Evolutionary conservation across 1,284 basidiomycete genomes (phyloP).

Genomic region (Apiotrichum veenhuisii): DNA sequence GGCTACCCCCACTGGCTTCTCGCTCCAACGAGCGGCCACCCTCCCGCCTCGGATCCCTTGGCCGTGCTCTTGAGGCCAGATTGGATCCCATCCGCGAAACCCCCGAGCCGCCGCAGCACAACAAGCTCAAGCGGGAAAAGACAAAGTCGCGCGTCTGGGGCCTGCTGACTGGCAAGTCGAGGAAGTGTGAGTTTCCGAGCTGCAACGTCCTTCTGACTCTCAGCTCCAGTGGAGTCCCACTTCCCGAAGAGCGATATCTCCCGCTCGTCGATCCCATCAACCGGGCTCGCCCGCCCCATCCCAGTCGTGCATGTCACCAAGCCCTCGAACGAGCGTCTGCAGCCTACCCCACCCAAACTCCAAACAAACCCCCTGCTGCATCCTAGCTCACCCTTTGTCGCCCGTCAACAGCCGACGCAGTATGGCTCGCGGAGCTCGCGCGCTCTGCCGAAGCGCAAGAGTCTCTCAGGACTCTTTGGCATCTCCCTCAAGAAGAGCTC

Average conservation of each 20-base stretch:
- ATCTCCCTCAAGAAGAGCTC: conserved; percentile 24
- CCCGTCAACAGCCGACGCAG: not conserved
- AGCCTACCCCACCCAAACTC: not conserved
- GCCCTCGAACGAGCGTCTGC: conserved; percentile 18
- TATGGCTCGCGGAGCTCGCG: not conserved
- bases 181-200: conserved; percentile 15
- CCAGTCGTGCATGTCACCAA: conserved; percentile 25
- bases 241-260: no score
- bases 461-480: conserved; percentile 39
- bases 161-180: conserved; percentile 27
- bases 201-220: not conserved
- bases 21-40: not conserved
- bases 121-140: conserved; percentile 28
- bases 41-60: conserved; percentile 15
- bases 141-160: conserved; percentile 41
- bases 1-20: conserved; percentile 10
- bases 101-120: conserved; percentile 3
- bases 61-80: conserved; percentile 10
- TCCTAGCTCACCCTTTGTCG: not conserved
- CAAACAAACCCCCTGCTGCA: not conserved
- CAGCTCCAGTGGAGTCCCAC: not conserved
- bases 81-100: conserved; percentile 1
- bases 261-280: not conserved
- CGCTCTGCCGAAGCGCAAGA: conserved; percentile 40
- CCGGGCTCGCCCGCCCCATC: not conserved